A percentile compares a stretch with the other conserved stretches of the same genome.
These are phyloP conservation scores for Dactylellina cionopaga DNA, from an alignment of 2,329 filamentous ascomycete genomes.

Conservation along the genomic window DNA sequence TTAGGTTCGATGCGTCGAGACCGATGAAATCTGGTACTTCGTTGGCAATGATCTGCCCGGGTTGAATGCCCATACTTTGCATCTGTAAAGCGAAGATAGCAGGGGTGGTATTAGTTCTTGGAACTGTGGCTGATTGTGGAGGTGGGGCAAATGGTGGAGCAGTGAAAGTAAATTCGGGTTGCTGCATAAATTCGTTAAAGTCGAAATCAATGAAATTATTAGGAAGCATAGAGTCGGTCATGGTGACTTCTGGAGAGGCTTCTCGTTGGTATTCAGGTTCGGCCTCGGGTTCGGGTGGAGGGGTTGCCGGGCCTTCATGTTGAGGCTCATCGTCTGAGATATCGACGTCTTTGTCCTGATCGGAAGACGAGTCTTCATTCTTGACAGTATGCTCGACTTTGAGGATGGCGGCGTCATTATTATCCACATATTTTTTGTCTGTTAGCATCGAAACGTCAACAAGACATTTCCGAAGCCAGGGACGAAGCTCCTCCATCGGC, in stretches of 20 bases:
- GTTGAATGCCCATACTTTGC: slow-evolving; percentile 26
- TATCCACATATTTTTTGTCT: slow-evolving; percentile 45
- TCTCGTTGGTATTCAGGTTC: slow-evolving; percentile 7
- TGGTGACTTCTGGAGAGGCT: not conserved
- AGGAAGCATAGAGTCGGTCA: slow-evolving; percentile 22
- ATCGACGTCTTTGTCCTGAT: slow-evolving; percentile 44
- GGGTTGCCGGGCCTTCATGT: slow-evolving; percentile 30
- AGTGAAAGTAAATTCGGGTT: slow-evolving; percentile 29
- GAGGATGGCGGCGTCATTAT: slow-evolving; percentile 46
- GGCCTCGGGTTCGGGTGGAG: slow-evolving; percentile 34
- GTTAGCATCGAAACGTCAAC: slow-evolving; percentile 49
- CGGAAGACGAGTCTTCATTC: slow-evolving; percentile 30
- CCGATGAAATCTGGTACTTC: slow-evolving; percentile 38
- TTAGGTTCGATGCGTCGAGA: not conserved
- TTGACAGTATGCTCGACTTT: slow-evolving; percentile 62
- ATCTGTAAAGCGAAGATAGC: slow-evolving; percentile 31
- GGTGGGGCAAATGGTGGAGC: slow-evolving; percentile 7
- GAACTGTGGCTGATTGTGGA: slow-evolving; percentile 23
- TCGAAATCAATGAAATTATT: slow-evolving; percentile 41
- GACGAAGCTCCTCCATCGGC: slow-evolving; percentile 68
- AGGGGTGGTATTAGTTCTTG: slow-evolving; percentile 17
- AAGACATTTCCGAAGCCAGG: slow-evolving; percentile 66
- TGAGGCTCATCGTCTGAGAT: slow-evolving; percentile 37
- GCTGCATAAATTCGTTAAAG: slow-evolving; percentile 18
- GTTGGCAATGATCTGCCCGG: slow-evolving; percentile 21